Evolutionary conservation across 2,329 filamentous ascomycete genomes (phyloP), one percentile per base, ranked within the genome.

Genomic region (Ophiostoma triangulosporum): DNA sequence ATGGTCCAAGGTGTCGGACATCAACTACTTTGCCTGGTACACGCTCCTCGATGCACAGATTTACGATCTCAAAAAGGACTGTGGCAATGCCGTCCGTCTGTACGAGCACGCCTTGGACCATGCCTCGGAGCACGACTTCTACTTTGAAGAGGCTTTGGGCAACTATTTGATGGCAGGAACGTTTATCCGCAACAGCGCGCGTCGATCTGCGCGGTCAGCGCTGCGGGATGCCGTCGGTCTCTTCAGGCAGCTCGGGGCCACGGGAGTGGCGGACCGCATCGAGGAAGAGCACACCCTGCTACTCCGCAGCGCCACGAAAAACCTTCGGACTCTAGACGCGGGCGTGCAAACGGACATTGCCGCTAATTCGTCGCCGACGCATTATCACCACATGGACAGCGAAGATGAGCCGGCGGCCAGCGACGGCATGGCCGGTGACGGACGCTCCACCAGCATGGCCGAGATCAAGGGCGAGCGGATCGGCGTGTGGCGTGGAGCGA

Each of bases 91-190:
- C 7, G 72, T 89, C 32, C 70, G 70, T 24, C 69, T 76, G 45
- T 90, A 88, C 61, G 86, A 91, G 63, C 73, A 78, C 57, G 80
- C 82, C 6, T 68, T 89, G 54, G 84, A 90, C 60, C 85, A 89
- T 61, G 78, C 83, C 12, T 74, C 84, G 20, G 73, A 84, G 53
- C 75, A 87, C 60, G 73, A 74, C 43, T 84, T 86, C 57, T 62
- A 76, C 2, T 76, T 88, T 50, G 86, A 90, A 56, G 84, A 89
- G 64, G 86, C 83, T 0, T 71, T 88, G 1, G 78, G 80, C 15
- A 84, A 85, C 62, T 86, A 87, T 62, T 70, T 89, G 29, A 84
- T 89, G 69, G 84, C 81, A 1, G 83, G 83, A 9, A 83, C 81
- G 62, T 79, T 88, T 57, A 71, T 86, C 52, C 73, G 85, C 14